These are phyloP conservation scores for Rhizopus arrhizus DNA, from an alignment of 371 early-diverging fungal genomes.

Conservation along the genomic window DNA sequence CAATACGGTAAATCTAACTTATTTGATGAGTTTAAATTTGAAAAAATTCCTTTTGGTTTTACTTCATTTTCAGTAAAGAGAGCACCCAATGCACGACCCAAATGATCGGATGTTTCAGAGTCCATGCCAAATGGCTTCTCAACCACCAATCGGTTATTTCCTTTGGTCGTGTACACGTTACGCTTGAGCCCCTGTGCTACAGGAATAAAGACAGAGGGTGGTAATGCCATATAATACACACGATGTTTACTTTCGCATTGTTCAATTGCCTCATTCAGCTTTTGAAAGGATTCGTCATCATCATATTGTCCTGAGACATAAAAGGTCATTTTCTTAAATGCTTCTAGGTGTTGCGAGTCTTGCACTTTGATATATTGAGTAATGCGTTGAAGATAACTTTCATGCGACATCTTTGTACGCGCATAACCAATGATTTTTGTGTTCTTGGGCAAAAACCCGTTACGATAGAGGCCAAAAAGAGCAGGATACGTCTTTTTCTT, in stretches of 20 bases:
- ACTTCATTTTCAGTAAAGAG: slow-evolving; percentile 84
- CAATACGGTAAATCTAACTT: slow-evolving; percentile 90
- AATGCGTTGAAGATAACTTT: slow-evolving; percentile 81
- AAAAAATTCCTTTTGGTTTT: slow-evolving; percentile 4
- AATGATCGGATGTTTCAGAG: slow-evolving; percentile 71
- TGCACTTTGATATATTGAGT: slow-evolving; percentile 74
- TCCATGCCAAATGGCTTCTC: slow-evolving; percentile 99
- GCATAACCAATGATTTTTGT: slow-evolving; percentile 93
- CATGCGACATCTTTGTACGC: slow-evolving; percentile 78
- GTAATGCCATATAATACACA: slow-evolving; percentile 94
- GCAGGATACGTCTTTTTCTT: slow-evolving; percentile 98
- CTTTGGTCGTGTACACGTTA: slow-evolving; percentile 62
- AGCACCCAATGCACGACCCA: slow-evolving; percentile 70
- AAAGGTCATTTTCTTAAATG: slow-evolving; percentile 75
- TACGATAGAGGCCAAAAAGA: slow-evolving; percentile 80
- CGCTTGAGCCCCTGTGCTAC: slow-evolving; percentile 79
- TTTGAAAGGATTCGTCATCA: slow-evolving; percentile 70
- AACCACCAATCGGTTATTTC: slow-evolving; percentile 81
- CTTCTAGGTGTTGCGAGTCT: slow-evolving; percentile 42
- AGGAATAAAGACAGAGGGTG: slow-evolving; percentile 91
- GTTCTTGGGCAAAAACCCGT: slow-evolving; percentile 77
- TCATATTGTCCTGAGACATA: slow-evolving; percentile 94
- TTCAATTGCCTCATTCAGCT: slow-evolving; percentile 62
- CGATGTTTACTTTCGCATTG: slow-evolving; percentile 56
- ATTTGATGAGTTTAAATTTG: not conserved